A percentile compares a stretch with the other conserved stretches of the same genome.
Conservation (phyloP, 2,329 filamentous ascomycete genomes). For the Colletotrichum liriopes region DNA sequence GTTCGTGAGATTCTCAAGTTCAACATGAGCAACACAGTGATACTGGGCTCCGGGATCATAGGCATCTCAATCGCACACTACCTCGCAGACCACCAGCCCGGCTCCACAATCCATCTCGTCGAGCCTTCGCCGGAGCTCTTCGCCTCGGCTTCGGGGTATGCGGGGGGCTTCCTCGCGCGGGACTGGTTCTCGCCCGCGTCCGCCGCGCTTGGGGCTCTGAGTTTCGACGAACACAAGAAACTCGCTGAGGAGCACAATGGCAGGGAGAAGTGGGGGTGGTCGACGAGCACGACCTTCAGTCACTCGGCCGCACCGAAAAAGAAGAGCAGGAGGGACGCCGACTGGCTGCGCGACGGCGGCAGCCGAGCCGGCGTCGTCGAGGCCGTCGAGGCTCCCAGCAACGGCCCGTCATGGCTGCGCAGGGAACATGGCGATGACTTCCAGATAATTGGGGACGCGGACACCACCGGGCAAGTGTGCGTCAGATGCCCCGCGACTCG, state of each 20-base stretch:
- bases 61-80: conserved; percentile 82
- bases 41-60: conserved; percentile 80
- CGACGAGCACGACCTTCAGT: conserved; percentile 71
- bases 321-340: conserved; percentile 63
- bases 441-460: conserved; percentile 74
- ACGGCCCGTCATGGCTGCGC: conserved; percentile 72
- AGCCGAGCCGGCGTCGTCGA: conserved; percentile 71
- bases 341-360: conserved; percentile 77
- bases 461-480: conserved; percentile 76
- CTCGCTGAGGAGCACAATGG: conserved; percentile 75
- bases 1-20: background rate
- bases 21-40: conserved; percentile 69
- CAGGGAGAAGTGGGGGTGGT: conserved; percentile 65
- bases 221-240: conserved; percentile 77
- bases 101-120: conserved; percentile 62
- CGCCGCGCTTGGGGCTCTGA: conserved; percentile 74
- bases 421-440: conserved; percentile 68
- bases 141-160: conserved; percentile 80
- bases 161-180: conserved; percentile 80
- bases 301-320: conserved; percentile 57
- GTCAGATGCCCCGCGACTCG: conserved; percentile 47
- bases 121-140: conserved; percentile 72
- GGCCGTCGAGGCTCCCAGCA: conserved; percentile 49
- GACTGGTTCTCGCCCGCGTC: conserved; percentile 79
- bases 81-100: conserved; percentile 67